A percentile compares a stretch with the other conserved stretches of the same genome.
Conservation (phyloP, 345 rosid genomes). For the Lumnitzera racemosa region DNA sequence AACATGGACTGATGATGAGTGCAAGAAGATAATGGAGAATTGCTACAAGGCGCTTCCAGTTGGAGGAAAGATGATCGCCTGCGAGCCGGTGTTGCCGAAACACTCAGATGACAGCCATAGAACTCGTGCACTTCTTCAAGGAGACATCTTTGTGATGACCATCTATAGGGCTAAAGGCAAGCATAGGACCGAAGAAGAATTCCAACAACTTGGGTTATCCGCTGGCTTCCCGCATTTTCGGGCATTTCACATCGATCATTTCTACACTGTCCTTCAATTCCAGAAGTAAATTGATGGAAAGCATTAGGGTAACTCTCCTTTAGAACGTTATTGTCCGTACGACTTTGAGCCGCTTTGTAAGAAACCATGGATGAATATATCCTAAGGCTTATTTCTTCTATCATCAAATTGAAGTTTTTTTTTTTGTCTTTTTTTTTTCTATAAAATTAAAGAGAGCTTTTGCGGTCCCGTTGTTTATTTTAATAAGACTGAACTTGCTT, state of each 20-base stretch:
- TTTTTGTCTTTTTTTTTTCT: too few relatives aligned
- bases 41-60: slow-evolving; percentile 68
- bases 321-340: too few relatives aligned
- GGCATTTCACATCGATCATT: slow-evolving; percentile 47
- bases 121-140: slow-evolving; percentile 72
- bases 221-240: slow-evolving; percentile 54
- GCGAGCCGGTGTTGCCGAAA: slow-evolving; percentile 70
- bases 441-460: too few relatives aligned
- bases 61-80: slow-evolving; percentile 80
- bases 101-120: slow-evolving; percentile 61
- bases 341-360: too few relatives aligned
- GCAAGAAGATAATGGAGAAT: slow-evolving; percentile 69
- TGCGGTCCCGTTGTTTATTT: too few relatives aligned
- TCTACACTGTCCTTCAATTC: slow-evolving; percentile 68
- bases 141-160: slow-evolving; percentile 80
- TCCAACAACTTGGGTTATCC: slow-evolving; percentile 49
- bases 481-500: too few relatives aligned
- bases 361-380: slow-evolving; percentile 8
- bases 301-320: too few relatives aligned
- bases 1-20: slow-evolving; percentile 76
- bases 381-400: too few relatives aligned
- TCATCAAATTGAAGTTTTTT: too few relatives aligned
- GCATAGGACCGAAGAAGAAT: slow-evolving; percentile 70
- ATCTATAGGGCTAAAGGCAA: slow-evolving; percentile 71
- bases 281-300: slow-evolving; percentile 33